Conservation (phyloP, 164 flowering plant genomes). For the Vitis rupestris region DNA sequence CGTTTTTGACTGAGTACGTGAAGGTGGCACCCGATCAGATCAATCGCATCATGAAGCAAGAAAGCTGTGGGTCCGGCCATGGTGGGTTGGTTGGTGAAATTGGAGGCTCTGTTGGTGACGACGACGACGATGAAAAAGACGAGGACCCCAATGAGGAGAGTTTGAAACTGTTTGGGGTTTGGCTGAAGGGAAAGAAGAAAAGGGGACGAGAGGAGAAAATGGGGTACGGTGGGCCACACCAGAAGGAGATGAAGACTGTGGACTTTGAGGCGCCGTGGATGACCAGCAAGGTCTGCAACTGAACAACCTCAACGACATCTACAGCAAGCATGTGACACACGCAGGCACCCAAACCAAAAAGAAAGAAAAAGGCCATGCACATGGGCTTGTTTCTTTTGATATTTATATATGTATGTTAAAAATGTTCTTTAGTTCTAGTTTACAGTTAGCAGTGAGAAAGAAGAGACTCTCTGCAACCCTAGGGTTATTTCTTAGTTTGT, state of each 20-base stretch:
- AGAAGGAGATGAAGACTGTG: constrained; percentile 36
- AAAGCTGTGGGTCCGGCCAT: constrained; percentile 21
- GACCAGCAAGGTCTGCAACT: constrained; percentile 40
- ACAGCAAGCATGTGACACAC: background rate
- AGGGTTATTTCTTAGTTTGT: too few species aligned
- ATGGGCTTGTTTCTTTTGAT: too few species aligned
- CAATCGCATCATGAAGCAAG: constrained; percentile 48
- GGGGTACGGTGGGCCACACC: constrained; percentile 17
- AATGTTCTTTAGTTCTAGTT: too few species aligned
- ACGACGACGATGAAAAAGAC: constrained; percentile 7
- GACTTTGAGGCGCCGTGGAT: constrained; percentile 30
- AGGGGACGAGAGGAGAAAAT: constrained; percentile 25
- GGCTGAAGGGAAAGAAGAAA: constrained; percentile 46
- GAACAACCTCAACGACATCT: background rate
- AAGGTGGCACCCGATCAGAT: constrained; percentile 64
- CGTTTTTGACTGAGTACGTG: constrained; percentile 43
- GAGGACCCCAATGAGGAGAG: constrained; percentile 13
- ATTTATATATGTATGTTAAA: too few species aligned
- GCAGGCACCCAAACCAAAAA: background rate
- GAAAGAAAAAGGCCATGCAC: background rate
- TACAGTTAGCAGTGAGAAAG: too few species aligned
- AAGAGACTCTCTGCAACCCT: too few species aligned
- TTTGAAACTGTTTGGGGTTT: constrained; percentile 75
- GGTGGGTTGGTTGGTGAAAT: constrained; percentile 7
- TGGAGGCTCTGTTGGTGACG: constrained; percentile 11